Conservation (phyloP, 371 early-diverging fungal species). For the Mortierella polycephala region DNA sequence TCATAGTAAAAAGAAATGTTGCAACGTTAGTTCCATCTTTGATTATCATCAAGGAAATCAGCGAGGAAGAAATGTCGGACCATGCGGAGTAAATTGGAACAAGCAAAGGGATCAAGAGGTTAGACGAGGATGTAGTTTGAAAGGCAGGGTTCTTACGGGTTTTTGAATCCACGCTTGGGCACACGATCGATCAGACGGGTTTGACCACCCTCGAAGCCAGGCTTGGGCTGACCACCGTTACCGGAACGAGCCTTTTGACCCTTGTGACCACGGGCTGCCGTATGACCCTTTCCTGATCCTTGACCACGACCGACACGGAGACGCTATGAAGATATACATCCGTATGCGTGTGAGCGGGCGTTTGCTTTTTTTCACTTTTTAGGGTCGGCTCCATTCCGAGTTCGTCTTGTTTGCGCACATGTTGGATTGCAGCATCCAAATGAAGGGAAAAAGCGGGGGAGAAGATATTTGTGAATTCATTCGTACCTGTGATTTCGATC, state of each 20-base stretch:
- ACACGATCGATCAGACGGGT: conserved; percentile 85
- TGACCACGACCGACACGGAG: conserved; percentile 87
- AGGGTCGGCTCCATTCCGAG: too few species aligned
- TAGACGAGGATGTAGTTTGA: too few species aligned
- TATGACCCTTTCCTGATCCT: conserved; percentile 89
- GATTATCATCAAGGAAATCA: not conserved
- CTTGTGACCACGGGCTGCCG: conserved; percentile 93
- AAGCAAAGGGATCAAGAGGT: too few species aligned
- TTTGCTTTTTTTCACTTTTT: too few species aligned
- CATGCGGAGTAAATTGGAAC: too few species aligned
- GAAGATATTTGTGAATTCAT: too few species aligned
- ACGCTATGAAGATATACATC: conserved; percentile 53
- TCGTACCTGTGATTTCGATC: conserved; percentile 54
- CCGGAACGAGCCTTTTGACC: conserved; percentile 91
- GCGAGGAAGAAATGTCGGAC: too few species aligned
- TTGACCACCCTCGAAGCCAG: conserved; percentile 96
- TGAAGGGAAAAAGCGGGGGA: too few species aligned
- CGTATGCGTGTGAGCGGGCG: too few species aligned
- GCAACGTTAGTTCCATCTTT: not conserved
- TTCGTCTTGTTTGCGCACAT: too few species aligned
- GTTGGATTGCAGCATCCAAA: too few species aligned
- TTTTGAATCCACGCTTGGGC: conserved; percentile 92
- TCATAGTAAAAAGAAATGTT: not conserved
- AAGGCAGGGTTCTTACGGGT: conserved; percentile 60
- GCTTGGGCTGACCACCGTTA: conserved; percentile 76